phyloP scores from a whole-genome alignment of 148 eudicot genomes.

The Vaccinium darrowii region DNA sequence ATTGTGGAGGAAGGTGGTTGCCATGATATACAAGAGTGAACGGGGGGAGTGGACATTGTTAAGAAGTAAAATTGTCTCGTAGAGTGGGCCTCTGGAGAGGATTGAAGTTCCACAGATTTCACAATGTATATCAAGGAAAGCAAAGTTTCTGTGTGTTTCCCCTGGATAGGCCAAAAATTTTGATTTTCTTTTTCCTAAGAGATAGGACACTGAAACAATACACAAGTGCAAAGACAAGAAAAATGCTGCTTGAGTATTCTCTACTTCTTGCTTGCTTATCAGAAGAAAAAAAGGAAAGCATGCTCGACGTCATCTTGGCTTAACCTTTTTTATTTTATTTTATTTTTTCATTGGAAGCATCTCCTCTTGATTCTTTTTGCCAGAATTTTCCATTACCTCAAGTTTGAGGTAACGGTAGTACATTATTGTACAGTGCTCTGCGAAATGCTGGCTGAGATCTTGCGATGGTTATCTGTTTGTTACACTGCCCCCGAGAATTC shows the following conservation, averaged over 20 bases:
- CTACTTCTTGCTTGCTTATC: neutral
- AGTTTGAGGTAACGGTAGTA: neutral
- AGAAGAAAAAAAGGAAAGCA: neutral
- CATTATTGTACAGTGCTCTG: neutral
- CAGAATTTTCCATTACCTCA: neutral
- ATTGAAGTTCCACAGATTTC: neutral
- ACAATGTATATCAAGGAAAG: neutral
- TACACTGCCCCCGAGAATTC: slow-evolving; percentile 3
- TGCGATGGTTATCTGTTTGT: neutral
- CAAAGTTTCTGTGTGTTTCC: neutral
- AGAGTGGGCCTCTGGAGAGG: neutral
- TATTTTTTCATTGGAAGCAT: neutral
- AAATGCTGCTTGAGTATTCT: neutral
- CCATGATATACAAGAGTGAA: neutral
- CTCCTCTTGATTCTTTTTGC: slow-evolving; percentile 2
- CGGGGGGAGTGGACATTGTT: neutral
- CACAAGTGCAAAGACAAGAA: neutral
- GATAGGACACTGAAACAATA: too few species aligned
- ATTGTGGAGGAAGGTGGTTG: neutral
- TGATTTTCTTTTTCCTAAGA: too few species aligned
- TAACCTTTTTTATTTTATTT: neutral
- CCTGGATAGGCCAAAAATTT: too few species aligned
- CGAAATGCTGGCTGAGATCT: neutral
- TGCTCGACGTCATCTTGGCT: slow-evolving; percentile 1
- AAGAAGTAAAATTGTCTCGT: neutral